Evolutionary conservation across 1,284 basidiomycete genomes (phyloP).

Genomic region (Leccinum cinnamomeum): DNA sequence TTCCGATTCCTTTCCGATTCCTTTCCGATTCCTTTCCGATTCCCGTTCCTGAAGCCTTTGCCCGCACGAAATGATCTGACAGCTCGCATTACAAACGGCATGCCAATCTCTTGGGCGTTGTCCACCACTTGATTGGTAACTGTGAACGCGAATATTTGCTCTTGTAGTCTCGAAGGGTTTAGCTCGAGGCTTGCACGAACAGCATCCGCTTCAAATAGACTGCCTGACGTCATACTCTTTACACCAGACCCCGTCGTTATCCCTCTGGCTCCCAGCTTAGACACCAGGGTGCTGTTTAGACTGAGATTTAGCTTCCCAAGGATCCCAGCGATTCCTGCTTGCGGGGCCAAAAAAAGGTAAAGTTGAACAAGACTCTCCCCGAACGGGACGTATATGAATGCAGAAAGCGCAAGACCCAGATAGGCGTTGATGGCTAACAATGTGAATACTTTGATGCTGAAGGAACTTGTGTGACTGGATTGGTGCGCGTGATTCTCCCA

Average conservation of each 20-base stretch:
- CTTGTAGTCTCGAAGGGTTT: no score
- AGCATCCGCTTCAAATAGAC: no score
- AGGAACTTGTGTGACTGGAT: conserved; percentile 72
- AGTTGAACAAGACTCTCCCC: conserved; percentile 63
- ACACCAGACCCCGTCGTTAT: no score
- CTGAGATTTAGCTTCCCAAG: conserved; percentile 28
- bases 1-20: conserved; percentile 25
- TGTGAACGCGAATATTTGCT: no score
- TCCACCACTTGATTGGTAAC: no score
- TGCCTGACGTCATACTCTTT: no score
- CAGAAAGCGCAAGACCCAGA: conserved; percentile 79
- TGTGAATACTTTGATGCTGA: conserved; percentile 92
- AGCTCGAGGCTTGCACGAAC: no score
- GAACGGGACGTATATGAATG: conserved; percentile 92
- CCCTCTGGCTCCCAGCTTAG: no score
- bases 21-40: conserved; percentile 33
- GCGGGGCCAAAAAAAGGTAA: conserved; percentile 40
- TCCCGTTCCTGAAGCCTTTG: no score
- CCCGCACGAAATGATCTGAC: no score
- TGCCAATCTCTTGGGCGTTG: no score
- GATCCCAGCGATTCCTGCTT: conserved; percentile 12
- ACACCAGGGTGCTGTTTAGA: conserved; percentile 26
- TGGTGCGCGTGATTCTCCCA: conserved; percentile 93
- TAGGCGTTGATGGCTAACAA: conserved; percentile 90
- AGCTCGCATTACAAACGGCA: no score